Percentiles rank a stretch among this genome's conserved stretches.
Evolutionary conservation across 2,329 filamentous ascomycete genomes (phyloP).

Genomic region (Anthostomella pinea): DNA sequence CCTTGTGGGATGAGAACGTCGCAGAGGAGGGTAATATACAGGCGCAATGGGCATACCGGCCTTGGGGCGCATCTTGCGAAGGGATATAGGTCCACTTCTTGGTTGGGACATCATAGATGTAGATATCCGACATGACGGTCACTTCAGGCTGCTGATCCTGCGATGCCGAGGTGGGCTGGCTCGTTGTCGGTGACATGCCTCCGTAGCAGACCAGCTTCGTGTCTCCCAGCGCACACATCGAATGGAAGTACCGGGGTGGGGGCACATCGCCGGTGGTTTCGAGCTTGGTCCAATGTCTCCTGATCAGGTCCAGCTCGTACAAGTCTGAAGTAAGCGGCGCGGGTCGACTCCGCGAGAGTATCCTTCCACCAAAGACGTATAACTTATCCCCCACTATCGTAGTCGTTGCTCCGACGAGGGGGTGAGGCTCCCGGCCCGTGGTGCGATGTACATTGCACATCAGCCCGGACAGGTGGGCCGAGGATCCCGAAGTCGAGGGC

Average conservation of each 20-base stretch:
- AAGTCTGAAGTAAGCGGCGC: conserved; percentile 81
- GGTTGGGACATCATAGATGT: conserved; percentile 85
- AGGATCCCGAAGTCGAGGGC: conserved; percentile 45
- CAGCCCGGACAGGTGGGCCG: conserved; percentile 60
- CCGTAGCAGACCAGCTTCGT: conserved; percentile 97
- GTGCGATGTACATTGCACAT: conserved; percentile 78
- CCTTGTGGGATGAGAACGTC: conserved; percentile 78
- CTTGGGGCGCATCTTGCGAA: conserved; percentile 80
- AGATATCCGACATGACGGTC: conserved; percentile 95
- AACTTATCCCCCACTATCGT: conserved; percentile 93
- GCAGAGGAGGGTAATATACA: conserved; percentile 87
- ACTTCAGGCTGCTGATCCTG: conserved; percentile 78
- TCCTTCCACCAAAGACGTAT: conserved; percentile 91
- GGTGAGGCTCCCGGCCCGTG: conserved; percentile 85
- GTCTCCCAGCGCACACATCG: conserved; percentile 88
- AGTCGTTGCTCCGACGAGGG: conserved; percentile 90
- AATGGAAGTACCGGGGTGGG: conserved; percentile 93
- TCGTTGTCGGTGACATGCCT: conserved; percentile 83
- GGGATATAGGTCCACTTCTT: conserved; percentile 82
- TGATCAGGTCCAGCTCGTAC: conserved; percentile 89
- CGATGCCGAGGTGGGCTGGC: conserved; percentile 41
- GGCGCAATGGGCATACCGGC: conserved; percentile 94
- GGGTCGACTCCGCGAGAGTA: conserved; percentile 79
- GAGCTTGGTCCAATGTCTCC: conserved; percentile 88
- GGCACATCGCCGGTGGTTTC: conserved; percentile 83